Evolutionary conservation across 1,284 basidiomycete species (phyloP).

Genomic region (Trametes versicolor): DNA sequence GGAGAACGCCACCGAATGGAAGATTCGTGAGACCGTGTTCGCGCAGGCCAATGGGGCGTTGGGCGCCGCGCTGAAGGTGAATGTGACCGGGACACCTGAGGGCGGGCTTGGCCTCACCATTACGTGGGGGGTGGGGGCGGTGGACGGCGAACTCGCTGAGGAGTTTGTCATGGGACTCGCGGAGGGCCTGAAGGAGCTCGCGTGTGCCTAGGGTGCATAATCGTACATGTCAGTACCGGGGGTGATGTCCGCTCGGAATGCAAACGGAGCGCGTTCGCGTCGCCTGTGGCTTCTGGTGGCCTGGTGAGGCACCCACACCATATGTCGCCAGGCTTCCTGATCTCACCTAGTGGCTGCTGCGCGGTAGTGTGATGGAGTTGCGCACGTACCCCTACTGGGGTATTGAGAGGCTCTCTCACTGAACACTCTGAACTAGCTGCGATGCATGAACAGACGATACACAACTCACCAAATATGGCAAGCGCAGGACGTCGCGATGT

Average conservation of each 20-base stretch:
- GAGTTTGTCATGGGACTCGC: constrained; percentile 40
- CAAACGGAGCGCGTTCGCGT: neutral
- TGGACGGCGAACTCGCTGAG: constrained; percentile 45
- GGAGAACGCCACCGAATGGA: constrained; percentile 30
- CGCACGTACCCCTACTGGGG: too few relatives aligned
- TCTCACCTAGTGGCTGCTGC: too few relatives aligned
- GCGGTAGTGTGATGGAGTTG: too few relatives aligned
- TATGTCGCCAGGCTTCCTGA: too few relatives aligned
- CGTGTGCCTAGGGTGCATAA: neutral
- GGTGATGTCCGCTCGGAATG: neutral
- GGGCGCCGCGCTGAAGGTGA: constrained; percentile 49
- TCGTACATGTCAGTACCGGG: neutral
- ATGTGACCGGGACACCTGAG: constrained; percentile 38
- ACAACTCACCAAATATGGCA: too few relatives aligned
- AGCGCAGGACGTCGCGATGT: too few relatives aligned
- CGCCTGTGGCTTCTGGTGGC: too few relatives aligned
- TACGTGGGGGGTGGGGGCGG: constrained; percentile 46
- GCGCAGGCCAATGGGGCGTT: constrained; percentile 46
- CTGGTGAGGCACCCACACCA: too few relatives aligned
- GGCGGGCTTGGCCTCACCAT: constrained; percentile 48
- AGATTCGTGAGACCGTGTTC: constrained; percentile 38
- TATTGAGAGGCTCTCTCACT: too few relatives aligned
- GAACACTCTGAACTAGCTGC: too few relatives aligned
- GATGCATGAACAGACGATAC: too few relatives aligned
- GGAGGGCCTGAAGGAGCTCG: constrained; percentile 20